phyloP scores from a whole-genome alignment of 2,329 filamentous ascomycete species.

The Fonsecaea multimorphosa region DNA sequence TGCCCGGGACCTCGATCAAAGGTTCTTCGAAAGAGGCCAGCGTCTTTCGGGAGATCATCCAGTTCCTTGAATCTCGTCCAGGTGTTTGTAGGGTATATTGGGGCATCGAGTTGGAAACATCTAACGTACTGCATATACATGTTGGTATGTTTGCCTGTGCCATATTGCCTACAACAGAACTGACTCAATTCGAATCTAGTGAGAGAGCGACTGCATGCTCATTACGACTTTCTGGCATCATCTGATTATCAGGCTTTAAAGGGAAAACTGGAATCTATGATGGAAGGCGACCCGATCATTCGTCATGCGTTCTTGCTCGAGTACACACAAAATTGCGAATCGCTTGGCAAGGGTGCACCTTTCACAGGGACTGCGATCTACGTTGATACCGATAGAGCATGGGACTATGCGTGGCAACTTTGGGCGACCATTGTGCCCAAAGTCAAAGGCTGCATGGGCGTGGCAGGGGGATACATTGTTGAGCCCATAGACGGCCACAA shows the following conservation, averaged over 20 bases:
- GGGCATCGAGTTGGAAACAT: constrained; percentile 43
- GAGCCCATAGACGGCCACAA: constrained; percentile 43
- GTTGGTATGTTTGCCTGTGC: constrained; percentile 14
- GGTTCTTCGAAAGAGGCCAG: constrained; percentile 30
- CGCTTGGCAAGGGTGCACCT: constrained; percentile 32
- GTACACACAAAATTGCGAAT: constrained; percentile 38
- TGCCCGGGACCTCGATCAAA: constrained; percentile 11
- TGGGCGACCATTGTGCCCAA: constrained; percentile 40
- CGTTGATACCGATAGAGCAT: constrained; percentile 34
- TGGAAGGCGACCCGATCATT: neutral
- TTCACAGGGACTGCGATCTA: constrained; percentile 46
- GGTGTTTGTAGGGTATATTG: constrained; percentile 44
- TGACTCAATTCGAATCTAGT: neutral
- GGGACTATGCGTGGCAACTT: constrained; percentile 40
- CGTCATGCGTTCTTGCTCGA: constrained; percentile 40
- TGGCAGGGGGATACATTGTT: constrained; percentile 44
- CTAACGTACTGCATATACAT: constrained; percentile 43
- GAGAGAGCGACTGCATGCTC: constrained; percentile 6
- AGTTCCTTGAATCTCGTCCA: no score
- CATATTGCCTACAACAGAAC: neutral
- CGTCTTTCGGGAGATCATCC: no score
- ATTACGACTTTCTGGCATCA: constrained; percentile 13
- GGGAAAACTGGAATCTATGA: neutral
- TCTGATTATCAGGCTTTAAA: constrained; percentile 3
- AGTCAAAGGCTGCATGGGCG: constrained; percentile 45